These are phyloP conservation scores for Planoprotostelium fungivorum DNA, from an alignment of 78 protist genomes.

Conservation along the genomic window DNA sequence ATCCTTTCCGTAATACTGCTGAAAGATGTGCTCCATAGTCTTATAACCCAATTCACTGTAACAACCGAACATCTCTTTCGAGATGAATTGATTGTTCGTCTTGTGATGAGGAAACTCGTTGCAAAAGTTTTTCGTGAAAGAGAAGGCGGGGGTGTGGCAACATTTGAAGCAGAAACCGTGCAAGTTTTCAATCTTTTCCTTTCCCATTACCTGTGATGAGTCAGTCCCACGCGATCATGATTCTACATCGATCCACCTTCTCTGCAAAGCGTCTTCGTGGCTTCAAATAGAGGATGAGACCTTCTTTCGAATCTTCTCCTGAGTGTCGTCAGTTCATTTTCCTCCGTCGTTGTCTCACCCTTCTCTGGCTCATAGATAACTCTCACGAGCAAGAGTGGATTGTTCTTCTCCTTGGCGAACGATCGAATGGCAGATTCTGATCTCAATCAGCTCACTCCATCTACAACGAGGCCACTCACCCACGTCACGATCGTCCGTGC, in stretches of 20 bases:
- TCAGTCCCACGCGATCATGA: neutral
- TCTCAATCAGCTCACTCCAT: neutral
- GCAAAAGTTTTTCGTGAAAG: neutral
- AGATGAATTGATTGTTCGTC: neutral
- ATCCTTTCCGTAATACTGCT: too few species aligned
- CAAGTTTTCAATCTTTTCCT: neutral
- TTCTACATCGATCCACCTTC: neutral
- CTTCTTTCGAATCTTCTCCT: neutral
- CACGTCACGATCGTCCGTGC: neutral
- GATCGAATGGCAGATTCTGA: neutral
- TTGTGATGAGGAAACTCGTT: neutral
- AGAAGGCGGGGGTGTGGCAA: neutral
- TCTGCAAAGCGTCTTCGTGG: neutral
- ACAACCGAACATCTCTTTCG: neutral
- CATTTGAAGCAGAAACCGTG: neutral
- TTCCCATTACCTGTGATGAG: neutral
- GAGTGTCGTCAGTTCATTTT: too few species aligned
- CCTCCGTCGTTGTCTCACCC: too few species aligned
- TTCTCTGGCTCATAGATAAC: neutral
- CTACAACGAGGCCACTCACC: neutral
- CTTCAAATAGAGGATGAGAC: neutral
- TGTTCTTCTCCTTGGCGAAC: neutral
- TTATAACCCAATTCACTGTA: too few species aligned
- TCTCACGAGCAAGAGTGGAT: neutral
- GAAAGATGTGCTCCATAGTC: too few species aligned